Evolutionary conservation across 345 rosid genomes (phyloP), one percentile per base, ranked within the genome.

Genomic region (Eucalyptus pumila): DNA sequence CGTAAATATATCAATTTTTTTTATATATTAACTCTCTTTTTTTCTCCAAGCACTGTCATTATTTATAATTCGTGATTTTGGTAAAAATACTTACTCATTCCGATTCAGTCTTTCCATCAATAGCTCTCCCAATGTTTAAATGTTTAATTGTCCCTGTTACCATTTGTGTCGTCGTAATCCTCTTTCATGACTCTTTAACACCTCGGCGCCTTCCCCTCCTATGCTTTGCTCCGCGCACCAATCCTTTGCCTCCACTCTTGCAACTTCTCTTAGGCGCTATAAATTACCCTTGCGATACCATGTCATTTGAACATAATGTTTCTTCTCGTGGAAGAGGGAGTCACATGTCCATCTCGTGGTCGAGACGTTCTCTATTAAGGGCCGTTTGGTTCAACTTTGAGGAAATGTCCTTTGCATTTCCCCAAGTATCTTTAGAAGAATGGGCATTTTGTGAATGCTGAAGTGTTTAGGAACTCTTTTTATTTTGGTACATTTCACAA

Each of bases 1-100:
- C 4, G 2, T 2, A 50, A 1, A 50, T 15, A 6, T 50, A 15
- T 50, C 1, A 50, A 15, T 50, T 50, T 50, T 50, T 50, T 50
- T 6, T 0, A 50, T 6, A 50, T 50, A 50, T 50, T 15, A 50
- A 50, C 8, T 50, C 52, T 50, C 17, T 50, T 15, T 50, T 48
- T 14, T 50, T 50, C 2, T 14, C 7, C 17, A 0, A 0, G 1
- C 11, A 11, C 58, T 8, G 2, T 7, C 4, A 8, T 52, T 19
- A 52, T 52, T 52, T 14, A 5, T n/a, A n/a, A 67, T 67, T 4
- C 2, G 9, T 67, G 40, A 67, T 32, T 2, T 67, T 67, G 21
- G 6, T 8, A 67, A 14, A 67, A 8, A 15, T 32, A 67, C 40
- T n/a, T 15, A 67, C 21, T 15, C 16, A n/a, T 67, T 67, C 6